phyloP scores from a whole-genome alignment of 495 filamentous ascomycete genomes.

The Thermothielavioides terrestris region DNA sequence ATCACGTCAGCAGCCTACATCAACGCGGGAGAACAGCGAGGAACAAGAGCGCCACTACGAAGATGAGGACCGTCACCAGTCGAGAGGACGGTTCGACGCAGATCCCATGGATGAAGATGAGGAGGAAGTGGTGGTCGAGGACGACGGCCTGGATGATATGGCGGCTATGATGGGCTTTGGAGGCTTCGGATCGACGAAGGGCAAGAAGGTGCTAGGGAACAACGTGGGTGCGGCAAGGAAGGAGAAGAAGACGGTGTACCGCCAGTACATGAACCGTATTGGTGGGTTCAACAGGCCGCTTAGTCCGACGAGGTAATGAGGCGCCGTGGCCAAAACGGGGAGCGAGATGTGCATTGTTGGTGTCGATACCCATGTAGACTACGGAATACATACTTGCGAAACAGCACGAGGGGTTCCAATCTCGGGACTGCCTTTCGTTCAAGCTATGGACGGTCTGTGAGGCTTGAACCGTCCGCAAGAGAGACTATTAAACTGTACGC shows the following conservation, averaged over 20 bases:
- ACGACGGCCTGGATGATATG: slow-evolving; percentile 69
- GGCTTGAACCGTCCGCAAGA: no score
- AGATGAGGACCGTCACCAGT: slow-evolving; percentile 7
- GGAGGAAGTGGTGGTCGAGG: slow-evolving; percentile 43
- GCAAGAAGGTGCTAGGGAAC: slow-evolving; percentile 85
- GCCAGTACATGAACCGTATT: slow-evolving; percentile 98
- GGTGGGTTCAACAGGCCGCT: slow-evolving; percentile 95
- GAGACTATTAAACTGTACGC: no score
- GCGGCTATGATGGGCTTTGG: slow-evolving; percentile 80
- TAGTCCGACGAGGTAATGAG: slow-evolving; percentile 37
- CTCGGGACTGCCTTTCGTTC: no score
- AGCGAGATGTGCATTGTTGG: no score
- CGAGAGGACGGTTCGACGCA: slow-evolving; percentile 20
- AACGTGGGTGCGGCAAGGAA: slow-evolving; percentile 76
- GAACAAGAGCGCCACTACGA: slow-evolving; percentile 9
- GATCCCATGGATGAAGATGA: slow-evolving; percentile 41
- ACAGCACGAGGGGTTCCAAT: no score
- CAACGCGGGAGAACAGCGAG: background rate
- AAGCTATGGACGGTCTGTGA: no score
- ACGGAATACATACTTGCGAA: no score
- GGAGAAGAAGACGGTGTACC: slow-evolving; percentile 91
- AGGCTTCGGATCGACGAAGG: slow-evolving; percentile 77
- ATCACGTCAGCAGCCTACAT: background rate
- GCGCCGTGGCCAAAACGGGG: no score
- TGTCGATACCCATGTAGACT: no score